Base-by-base conservation (phyloP, 257 asterid genomes). In the Solanum pinnatisectum region DNA sequence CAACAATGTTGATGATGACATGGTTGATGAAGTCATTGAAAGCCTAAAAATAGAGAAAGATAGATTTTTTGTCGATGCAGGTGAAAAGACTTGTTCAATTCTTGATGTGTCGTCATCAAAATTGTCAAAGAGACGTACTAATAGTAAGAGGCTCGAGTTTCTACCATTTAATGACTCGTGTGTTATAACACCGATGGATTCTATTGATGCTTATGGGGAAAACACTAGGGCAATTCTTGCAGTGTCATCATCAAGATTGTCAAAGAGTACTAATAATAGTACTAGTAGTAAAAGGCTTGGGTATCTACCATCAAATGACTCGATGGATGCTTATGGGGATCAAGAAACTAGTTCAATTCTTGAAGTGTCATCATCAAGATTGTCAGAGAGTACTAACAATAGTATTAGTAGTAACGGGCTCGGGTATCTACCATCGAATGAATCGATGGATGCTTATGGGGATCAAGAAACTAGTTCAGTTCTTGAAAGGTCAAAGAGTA, bases 51-150 rank as follows among this genome's bases (percentile, higher is more conserved):
- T 94, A 23, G 92, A 92, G 25, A 81, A 46, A 81, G 16, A 18
- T 7, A 88, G 97, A 89, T 91, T 94, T 36, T 91, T 93, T 88
- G 92, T 93, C 70, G 91, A 92, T 86, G 92, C 92, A 20, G 93
- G 94, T 2, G 11, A 3, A 5, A 91, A 91, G 35, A 90, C 92
- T 73, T 91, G 86, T 72, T 94, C 95, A 52, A 90, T 93, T 89
- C 92, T 92, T 68, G 93, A 89, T 65, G 92, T 87, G 49, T 91
- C 89, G 1, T 35, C 9, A 18, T 73, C 44, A 10, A 13, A 0
- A 11, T 10, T 12, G 18, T 4, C 30, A 60, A 23, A 60, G 6
- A 60, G 30, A 90, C 89, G 9, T 52, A 52, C 1, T 60, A 89
- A 87, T 65, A n/a, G 46, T 2, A 59, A 22, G n/a, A 52, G n/a